Percentiles rank a stretch among this genome's conserved stretches.
phyloP scores from a whole-genome alignment of 345 rosid species.

The Iberis pinnata region DNA sequence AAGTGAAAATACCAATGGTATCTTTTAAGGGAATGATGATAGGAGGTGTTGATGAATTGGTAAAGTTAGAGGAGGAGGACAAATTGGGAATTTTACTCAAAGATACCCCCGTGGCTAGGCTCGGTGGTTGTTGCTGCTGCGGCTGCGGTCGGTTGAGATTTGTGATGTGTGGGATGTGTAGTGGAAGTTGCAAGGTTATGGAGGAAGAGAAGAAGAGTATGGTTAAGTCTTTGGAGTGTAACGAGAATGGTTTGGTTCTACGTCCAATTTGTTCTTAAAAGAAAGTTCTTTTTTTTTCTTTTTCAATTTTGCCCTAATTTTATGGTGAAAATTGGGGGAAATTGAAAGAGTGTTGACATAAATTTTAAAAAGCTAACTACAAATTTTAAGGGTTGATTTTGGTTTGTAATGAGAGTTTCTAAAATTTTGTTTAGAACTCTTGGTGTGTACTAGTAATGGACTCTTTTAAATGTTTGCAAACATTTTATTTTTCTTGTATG shows the following conservation, averaged over 20 bases:
- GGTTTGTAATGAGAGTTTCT: slow-evolving; percentile 10
- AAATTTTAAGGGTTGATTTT: no score
- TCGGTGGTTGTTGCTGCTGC: slow-evolving; percentile 45
- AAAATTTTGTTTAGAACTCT: slow-evolving; percentile 1
- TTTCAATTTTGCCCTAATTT: no score
- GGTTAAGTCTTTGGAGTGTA: slow-evolving; percentile 74
- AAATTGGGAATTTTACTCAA: slow-evolving; percentile 50
- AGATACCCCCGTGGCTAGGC: slow-evolving; percentile 40
- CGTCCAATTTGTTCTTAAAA: slow-evolving; percentile 67
- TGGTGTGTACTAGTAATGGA: slow-evolving; percentile 6
- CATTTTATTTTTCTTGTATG: background rate
- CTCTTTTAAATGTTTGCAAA: slow-evolving; percentile 10
- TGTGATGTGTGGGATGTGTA: slow-evolving; percentile 70
- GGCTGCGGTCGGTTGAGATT: slow-evolving; percentile 79
- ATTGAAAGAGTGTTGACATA: no score
- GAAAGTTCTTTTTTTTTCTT: no score
- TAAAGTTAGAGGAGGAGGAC: slow-evolving; percentile 84
- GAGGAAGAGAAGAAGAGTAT: slow-evolving; percentile 38
- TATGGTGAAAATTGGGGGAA: no score
- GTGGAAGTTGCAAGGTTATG: slow-evolving; percentile 81
- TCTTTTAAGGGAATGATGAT: slow-evolving; percentile 78
- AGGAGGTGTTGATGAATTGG: slow-evolving; percentile 70
- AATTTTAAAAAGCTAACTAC: no score
- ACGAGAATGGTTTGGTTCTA: slow-evolving; percentile 84
- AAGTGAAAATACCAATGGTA: slow-evolving; percentile 63